Base-by-base conservation (phyloP, 2,329 filamentous ascomycete genomes). In the Ilyonectria mors-panacis region DNA sequence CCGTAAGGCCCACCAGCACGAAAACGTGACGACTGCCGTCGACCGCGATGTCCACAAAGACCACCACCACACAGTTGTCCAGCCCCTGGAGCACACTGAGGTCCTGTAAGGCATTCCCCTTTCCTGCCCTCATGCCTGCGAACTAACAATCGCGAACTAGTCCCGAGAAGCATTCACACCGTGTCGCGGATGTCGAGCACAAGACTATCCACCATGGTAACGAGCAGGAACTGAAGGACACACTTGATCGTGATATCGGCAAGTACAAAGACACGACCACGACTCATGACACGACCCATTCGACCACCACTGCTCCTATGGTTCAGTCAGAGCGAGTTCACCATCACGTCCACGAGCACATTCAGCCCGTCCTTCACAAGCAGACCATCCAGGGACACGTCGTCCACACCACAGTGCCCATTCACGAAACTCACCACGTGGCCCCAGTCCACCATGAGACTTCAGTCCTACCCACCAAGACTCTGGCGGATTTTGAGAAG, bases 391-490 rank as follows among this genome's bases (percentile, higher is more conserved):
- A 2, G 85, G 26, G 4, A 26, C 26, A 88, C 17, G 86, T 94
- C 4, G 84, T 93, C 1, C 92, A 94, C 82, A 93, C 89, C 26
- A 93, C 90, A 1, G 84, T 92, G 0, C 92, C 92, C 0, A 86
- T 94, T 47, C 92, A 94, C 70, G 92, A 94, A 81, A 86, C 88
- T 2, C 92, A 94, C 76, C 89, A 93, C 73, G 89, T 91, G 57
- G 84, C 87, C 15, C 84, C 91, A 1, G 86, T 92, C 66, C 89
- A 92, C 76, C 92, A 94, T 76, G 84, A 85, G 48, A 86, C 89
- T 2, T 89, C 90, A 1, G 84, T 87, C 3, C 84, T 94, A 0
- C 91, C 92, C 1, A 79, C 87, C 12, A 89, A 93, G 77, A 89
- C 83, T 39, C 84, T 94, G 77, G 82, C 85, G 0, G 91, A 94